These are phyloP conservation scores for Mycena metata DNA, from an alignment of 768 basidiomycete genomes.

Conservation along the genomic window DNA sequence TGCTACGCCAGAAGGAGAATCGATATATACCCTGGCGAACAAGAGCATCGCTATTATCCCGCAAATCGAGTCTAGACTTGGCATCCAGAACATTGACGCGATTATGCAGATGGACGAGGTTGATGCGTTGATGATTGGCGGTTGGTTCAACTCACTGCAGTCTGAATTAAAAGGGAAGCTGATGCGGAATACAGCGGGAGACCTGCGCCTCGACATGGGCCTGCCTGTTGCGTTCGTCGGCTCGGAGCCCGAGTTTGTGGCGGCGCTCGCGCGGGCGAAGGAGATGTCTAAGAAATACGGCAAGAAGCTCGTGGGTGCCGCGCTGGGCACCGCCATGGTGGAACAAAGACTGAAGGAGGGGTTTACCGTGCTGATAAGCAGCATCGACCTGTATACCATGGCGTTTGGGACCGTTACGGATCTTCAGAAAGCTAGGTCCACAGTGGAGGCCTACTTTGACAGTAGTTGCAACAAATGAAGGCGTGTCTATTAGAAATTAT, in stretches of 20 bases:
- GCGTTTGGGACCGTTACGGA: slow-evolving; percentile 20
- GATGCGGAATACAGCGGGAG: slow-evolving; percentile 22
- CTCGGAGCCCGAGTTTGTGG: slow-evolving; percentile 32
- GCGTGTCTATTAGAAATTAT: no score
- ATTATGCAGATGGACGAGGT: slow-evolving; percentile 33
- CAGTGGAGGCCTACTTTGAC: slow-evolving; percentile 23
- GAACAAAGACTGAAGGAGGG: slow-evolving; percentile 32
- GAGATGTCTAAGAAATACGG: slow-evolving; percentile 32
- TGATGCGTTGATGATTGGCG: slow-evolving; percentile 37
- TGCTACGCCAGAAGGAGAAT: slow-evolving; percentile 32
- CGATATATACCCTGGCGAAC: slow-evolving; percentile 33
- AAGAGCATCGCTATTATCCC: slow-evolving; percentile 37
- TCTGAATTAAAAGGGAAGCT: neutral
- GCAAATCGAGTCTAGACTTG: slow-evolving; percentile 32
- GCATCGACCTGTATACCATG: slow-evolving; percentile 29
- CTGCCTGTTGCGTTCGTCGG: slow-evolving; percentile 33
- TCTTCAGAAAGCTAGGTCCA: slow-evolving; percentile 16
- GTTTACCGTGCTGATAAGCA: slow-evolving; percentile 26
- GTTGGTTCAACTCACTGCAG: slow-evolving; percentile 9
- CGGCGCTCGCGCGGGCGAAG: slow-evolving; percentile 25
- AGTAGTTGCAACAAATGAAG: no score
- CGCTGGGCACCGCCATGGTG: slow-evolving; percentile 29
- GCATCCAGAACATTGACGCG: slow-evolving; percentile 32
- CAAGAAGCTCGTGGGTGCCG: slow-evolving; percentile 34
- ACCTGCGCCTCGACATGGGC: slow-evolving; percentile 37